Evolutionary conservation across 78 protist genomes (phyloP), one percentile per base, ranked within the genome.

Genomic region (Dictyostelium purpureum): DNA sequence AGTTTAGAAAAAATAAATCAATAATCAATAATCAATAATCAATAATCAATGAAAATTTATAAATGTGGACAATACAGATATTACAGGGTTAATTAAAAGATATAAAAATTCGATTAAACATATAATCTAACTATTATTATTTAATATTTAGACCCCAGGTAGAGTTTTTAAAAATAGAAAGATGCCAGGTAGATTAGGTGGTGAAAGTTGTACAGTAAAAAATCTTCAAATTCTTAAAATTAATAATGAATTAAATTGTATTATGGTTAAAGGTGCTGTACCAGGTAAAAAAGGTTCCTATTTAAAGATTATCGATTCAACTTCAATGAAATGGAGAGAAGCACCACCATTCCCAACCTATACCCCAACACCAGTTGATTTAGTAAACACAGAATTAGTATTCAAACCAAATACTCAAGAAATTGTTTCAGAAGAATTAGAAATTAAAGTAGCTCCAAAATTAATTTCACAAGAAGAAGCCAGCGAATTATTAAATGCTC

Each of bases 141-240:
- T n/a, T 2, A 19, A 6, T 45, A 49, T 21, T 28, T 47, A 78
- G 79, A 76, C 82, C 18, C 92, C 92, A 31, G 95, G 94, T 67
- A 70, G 81, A 59, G 94, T 93, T 18, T 77, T 61, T 59, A 78
- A 78, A 61, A 95, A 95, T 6, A 93, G 88, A 89, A 92, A 95
- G 82, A 96, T 96, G 97, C 94, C 97, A 19, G 97, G 97, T 33
- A 31, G 37, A 33, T 83, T 96, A 88, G 97, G 97, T 28, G 59
- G 42, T 21, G 43, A 75, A 38, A 49, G 76, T 35, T 38, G 51
- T 57, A 94, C 94, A 35, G 61, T 40, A 37, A 1, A 33, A 40
- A 65, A 70, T 26, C 78, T 94, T 19, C 82, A 52, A 31, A 93
- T 96, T 3, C 47, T 77, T 45, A 28, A 54, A 10, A 71, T 94